These are phyloP conservation scores for Exophiala phaeomuriformis DNA, from an alignment of 2,329 filamentous ascomycete species.

Conservation along the genomic window DNA sequence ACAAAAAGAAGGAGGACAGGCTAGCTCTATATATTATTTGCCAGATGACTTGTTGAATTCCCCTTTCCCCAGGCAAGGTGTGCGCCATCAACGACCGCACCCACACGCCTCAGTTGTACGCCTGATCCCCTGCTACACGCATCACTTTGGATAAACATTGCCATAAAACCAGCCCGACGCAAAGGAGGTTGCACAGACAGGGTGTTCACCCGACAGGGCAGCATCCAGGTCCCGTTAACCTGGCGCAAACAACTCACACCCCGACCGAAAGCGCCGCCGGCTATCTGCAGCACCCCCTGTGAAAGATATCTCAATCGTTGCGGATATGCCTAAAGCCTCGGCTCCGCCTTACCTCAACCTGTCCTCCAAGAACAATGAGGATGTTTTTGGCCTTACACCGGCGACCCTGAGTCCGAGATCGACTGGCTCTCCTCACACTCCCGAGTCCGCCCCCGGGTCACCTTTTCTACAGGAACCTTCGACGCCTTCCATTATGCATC, in stretches of 20 bases:
- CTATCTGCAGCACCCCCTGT: constrained; percentile 23
- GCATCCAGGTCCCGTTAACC: constrained; percentile 14
- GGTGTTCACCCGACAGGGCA: constrained; percentile 8
- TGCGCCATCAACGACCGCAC: not conserved
- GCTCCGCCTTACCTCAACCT: constrained; percentile 24
- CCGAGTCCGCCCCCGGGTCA: constrained; percentile 19
- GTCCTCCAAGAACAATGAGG: constrained; percentile 23
- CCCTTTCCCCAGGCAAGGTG: not conserved
- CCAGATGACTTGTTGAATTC: not conserved
- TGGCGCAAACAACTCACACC: constrained; percentile 14
- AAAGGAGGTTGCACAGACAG: constrained; percentile 20
- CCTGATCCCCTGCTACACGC: not conserved
- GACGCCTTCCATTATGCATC: constrained; percentile 15
- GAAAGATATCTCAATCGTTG: constrained; percentile 19
- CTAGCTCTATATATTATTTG: not conserved
- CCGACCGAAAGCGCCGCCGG: constrained; percentile 17
- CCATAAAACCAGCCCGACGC: not conserved
- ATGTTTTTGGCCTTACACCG: constrained; percentile 17
- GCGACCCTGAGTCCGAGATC: constrained; percentile 24
- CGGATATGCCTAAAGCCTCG: constrained; percentile 26
- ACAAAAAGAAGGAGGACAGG: not conserved
- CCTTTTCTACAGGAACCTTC: constrained; percentile 16
- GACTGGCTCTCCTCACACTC: constrained; percentile 23
- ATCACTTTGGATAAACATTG: not conserved
- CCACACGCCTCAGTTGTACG: not conserved